Percentiles rank a stretch among this genome's conserved stretches.
These are phyloP conservation scores for Tubosaeta brunneosetosa DNA, from an alignment of 768 basidiomycete genomes.

Conservation along the genomic window DNA sequence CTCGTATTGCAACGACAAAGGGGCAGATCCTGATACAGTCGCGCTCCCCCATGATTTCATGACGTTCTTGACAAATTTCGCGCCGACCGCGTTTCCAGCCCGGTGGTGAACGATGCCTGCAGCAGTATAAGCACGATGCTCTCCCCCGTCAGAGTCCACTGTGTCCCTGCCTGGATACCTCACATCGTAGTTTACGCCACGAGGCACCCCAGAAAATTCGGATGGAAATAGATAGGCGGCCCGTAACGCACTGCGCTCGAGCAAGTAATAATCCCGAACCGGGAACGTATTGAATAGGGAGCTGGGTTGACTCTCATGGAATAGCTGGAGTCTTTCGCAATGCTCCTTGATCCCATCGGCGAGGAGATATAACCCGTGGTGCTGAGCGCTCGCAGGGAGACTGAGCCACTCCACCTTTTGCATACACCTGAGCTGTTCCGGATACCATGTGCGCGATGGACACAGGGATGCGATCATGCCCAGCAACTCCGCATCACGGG, in stretches of 20 bases:
- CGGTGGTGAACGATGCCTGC: constrained; percentile 5
- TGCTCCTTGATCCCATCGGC: constrained; percentile 22
- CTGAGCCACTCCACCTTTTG: constrained; percentile 11
- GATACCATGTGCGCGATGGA: constrained; percentile 36
- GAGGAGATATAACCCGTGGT: constrained; percentile 4
- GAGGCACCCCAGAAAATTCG: background rate
- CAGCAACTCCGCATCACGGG: constrained; percentile 28
- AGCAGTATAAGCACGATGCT: constrained; percentile 7
- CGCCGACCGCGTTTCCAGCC: background rate
- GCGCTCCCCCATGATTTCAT: background rate
- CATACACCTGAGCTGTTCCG: constrained; percentile 25
- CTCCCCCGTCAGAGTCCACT: background rate
- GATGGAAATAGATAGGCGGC: constrained; percentile 11
- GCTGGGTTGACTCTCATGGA: constrained; percentile 1
- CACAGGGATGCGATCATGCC: constrained; percentile 29
- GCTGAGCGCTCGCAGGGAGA: constrained; percentile 3
- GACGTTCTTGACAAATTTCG: background rate
- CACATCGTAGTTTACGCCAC: background rate
- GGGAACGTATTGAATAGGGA: constrained; percentile 12
- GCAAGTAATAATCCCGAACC: constrained; percentile 7
- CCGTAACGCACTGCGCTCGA: constrained; percentile 13
- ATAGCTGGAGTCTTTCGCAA: constrained; percentile 3
- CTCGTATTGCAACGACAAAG: constrained; percentile 9
- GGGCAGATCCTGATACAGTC: background rate
- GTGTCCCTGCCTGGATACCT: constrained; percentile 10